Conservation (phyloP, 257 asterid species). For the Osmanthus fragrans region DNA sequence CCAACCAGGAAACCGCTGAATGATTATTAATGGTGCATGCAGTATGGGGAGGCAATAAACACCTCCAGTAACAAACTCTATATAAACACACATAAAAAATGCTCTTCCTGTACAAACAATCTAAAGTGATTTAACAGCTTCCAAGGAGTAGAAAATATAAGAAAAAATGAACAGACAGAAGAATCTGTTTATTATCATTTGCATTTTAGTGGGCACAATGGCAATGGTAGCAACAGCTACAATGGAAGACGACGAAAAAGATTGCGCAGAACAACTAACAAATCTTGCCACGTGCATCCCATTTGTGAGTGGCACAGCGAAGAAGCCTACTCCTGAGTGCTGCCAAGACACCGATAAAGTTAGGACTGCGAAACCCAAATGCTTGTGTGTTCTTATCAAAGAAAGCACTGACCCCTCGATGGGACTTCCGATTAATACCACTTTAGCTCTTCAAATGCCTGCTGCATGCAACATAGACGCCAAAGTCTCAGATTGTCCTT, state of each 20-base stretch:
- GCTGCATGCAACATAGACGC: constrained; percentile 56
- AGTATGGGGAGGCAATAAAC: constrained; percentile 27
- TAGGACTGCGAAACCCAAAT: constrained; percentile 53
- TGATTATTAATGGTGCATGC: constrained; percentile 17
- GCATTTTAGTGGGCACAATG: constrained; percentile 24
- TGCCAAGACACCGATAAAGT: constrained; percentile 52
- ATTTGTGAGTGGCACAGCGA: constrained; percentile 60
- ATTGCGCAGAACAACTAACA: constrained; percentile 57
- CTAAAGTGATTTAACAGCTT: neutral
- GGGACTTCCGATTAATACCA: constrained; percentile 66
- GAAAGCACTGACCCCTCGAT: constrained; percentile 65
- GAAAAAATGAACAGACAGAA: constrained; percentile 1
- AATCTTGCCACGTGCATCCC: constrained; percentile 62
- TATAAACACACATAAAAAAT: constrained; percentile 12
- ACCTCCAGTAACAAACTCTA: constrained; percentile 14
- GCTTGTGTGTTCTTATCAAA: constrained; percentile 67
- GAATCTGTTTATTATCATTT: neutral
- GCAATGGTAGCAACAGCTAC: constrained; percentile 29
- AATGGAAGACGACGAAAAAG: constrained; percentile 57
- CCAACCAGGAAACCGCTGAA: neutral
- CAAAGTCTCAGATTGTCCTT: constrained; percentile 65
- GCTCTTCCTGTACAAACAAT: neutral
- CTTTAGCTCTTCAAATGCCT: constrained; percentile 70
- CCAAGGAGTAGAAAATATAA: neutral
- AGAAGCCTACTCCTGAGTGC: constrained; percentile 55